Conservation (phyloP, 2,329 filamentous ascomycete genomes). For the Lasiodiplodia sp. region DNA sequence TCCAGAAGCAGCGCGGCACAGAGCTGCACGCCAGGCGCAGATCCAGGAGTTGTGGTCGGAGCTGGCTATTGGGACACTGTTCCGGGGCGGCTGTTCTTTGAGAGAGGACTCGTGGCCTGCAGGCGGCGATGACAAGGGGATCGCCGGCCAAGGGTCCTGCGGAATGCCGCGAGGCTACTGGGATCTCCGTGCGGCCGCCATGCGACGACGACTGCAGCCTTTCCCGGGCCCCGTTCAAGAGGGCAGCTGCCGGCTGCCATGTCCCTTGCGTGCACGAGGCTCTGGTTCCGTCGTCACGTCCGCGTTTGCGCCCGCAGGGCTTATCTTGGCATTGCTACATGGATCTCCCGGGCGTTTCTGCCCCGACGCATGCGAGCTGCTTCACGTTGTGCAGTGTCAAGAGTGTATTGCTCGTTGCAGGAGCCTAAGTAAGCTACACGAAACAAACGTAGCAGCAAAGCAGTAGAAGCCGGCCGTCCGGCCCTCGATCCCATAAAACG, state of each 20-base stretch:
- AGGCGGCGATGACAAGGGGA: slow-evolving; percentile 22
- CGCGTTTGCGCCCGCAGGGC: not conserved
- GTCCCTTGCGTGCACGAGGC: slow-evolving; percentile 11
- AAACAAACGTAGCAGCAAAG: slow-evolving; percentile 27
- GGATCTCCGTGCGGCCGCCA: slow-evolving; percentile 20
- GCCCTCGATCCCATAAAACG: slow-evolving; percentile 29
- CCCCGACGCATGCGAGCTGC: not conserved
- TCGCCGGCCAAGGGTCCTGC: slow-evolving; percentile 30
- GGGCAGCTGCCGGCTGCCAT: not conserved
- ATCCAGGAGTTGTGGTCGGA: slow-evolving; percentile 29
- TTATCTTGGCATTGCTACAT: not conserved
- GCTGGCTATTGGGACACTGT: slow-evolving; percentile 20
- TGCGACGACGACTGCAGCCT: not conserved
- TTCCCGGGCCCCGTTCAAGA: not conserved
- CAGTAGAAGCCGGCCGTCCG: slow-evolving; percentile 13
- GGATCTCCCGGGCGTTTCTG: not conserved
- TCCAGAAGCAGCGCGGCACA: slow-evolving; percentile 28
- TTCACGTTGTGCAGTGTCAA: slow-evolving; percentile 1
- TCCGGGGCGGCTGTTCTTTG: slow-evolving; percentile 14
- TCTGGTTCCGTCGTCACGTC: slow-evolving; percentile 14
- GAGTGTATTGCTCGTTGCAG: slow-evolving; percentile 25
- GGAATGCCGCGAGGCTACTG: slow-evolving; percentile 18
- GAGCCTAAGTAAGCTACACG: slow-evolving; percentile 29
- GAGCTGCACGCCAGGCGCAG: slow-evolving; percentile 32
- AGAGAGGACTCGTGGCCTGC: slow-evolving; percentile 33